A percentile compares a stretch with the other conserved stretches of the same genome.
These are phyloP conservation scores for Gynandropsis gynandra DNA, from an alignment of 345 rosid genomes.

Conservation along the genomic window DNA sequence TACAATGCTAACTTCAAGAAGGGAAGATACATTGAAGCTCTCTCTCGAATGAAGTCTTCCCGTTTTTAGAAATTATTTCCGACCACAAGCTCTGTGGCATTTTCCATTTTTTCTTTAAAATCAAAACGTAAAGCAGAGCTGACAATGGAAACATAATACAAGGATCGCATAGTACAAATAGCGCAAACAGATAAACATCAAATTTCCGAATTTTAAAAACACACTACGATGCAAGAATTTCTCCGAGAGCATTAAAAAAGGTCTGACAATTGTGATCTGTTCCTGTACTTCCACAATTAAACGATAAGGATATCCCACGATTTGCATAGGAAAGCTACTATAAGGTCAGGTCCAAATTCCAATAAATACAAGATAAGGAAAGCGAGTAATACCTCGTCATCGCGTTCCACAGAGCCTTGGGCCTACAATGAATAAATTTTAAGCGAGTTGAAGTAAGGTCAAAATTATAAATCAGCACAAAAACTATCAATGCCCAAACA, in stretches of 20 bases:
- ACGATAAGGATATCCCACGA: neutral
- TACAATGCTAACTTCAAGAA: neutral
- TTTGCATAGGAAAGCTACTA: slow-evolving; percentile 1
- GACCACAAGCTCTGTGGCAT: too few relatives aligned
- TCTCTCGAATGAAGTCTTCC: too few relatives aligned
- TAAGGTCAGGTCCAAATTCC: slow-evolving; percentile 3
- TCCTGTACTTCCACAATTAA: slow-evolving; percentile 8
- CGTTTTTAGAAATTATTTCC: too few relatives aligned
- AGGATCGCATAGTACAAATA: too few relatives aligned
- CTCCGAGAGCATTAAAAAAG: too few relatives aligned
- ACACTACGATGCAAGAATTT: too few relatives aligned
- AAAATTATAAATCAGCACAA: slow-evolving; percentile 1
- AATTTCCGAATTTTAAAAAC: too few relatives aligned
- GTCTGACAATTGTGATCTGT: neutral
- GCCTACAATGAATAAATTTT: slow-evolving; percentile 42
- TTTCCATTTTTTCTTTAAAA: neutral
- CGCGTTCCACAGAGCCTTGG: slow-evolving; percentile 72
- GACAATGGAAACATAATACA: too few relatives aligned
- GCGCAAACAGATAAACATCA: too few relatives aligned
- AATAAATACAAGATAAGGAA: neutral
- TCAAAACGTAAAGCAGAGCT: neutral
- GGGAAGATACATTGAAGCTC: neutral
- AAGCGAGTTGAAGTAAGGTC: neutral
- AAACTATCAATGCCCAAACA: slow-evolving; percentile 1
- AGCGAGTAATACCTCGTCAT: slow-evolving; percentile 68